Percentiles rank a stretch among this genome's conserved stretches.
Conservation (phyloP, 2,329 filamentous ascomycete species). For the Colletotrichum somersetense region DNA sequence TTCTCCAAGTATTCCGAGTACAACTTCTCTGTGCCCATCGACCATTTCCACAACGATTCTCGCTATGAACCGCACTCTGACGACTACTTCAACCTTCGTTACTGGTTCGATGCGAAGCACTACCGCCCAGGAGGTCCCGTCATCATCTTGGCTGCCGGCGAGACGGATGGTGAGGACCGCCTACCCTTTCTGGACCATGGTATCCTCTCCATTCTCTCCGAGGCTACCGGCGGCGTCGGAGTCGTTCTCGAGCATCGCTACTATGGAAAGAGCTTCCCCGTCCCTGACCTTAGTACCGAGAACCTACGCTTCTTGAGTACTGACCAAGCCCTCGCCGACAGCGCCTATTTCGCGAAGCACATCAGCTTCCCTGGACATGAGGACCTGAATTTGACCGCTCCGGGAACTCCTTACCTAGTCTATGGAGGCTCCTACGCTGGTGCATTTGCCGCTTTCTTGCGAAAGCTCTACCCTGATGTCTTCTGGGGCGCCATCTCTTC, state of each 20-base stretch:
- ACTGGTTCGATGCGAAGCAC: constrained; percentile 84
- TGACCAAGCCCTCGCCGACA: constrained; percentile 85
- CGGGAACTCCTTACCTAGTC: constrained; percentile 77
- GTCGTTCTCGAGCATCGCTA: constrained; percentile 90
- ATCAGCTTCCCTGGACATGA: constrained; percentile 79
- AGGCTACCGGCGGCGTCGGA: constrained; percentile 79
- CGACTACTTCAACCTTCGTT: constrained; percentile 77
- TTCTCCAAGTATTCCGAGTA: constrained; percentile 52
- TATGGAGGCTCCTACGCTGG: constrained; percentile 91
- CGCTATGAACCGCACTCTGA: constrained; percentile 82
- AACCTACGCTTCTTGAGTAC: constrained; percentile 86
- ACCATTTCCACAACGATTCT: constrained; percentile 87
- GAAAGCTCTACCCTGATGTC: constrained; percentile 80
- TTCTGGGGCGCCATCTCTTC: constrained; percentile 86
- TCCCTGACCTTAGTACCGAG: constrained; percentile 72
- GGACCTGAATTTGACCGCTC: constrained; percentile 73
- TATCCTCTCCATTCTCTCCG: constrained; percentile 76
- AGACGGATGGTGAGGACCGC: constrained; percentile 73
- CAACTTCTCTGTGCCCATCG: constrained; percentile 68
- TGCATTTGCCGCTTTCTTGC: constrained; percentile 80
- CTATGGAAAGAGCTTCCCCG: constrained; percentile 83
- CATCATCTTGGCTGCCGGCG: constrained; percentile 80
- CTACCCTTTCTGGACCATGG: constrained; percentile 82
- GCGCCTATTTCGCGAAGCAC: constrained; percentile 82
- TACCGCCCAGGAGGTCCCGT: constrained; percentile 85